Base-by-base conservation (phyloP, 306 rosid genomes). In the Castanea crenata region DNA sequence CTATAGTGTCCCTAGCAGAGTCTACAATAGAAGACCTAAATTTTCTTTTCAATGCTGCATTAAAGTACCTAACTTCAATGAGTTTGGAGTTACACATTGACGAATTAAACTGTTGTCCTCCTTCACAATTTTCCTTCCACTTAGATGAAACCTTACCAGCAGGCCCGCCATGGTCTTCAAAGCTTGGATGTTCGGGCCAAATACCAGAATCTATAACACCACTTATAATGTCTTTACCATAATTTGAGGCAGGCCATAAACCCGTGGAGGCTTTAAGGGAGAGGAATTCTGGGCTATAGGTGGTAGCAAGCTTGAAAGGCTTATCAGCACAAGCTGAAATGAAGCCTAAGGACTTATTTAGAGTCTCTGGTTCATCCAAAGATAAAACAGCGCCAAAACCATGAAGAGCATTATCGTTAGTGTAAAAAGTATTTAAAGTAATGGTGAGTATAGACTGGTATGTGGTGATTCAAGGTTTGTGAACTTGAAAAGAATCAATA, bases 1-100 rank as follows among this genome's bases (percentile, higher is more conserved):
- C 85, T 15, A 0, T 12, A 18, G 49, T n/a, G 81, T 85, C 88
- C 54, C 88, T 73, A 55, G 88, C 61, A 10, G 88, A 85, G 49
- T 86, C 83, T 80, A 82, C 83, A 63, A 69, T 31, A 27, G 46
- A 7, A 7, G 46, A 38, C 46, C 46, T 38, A 1, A 38, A 1
- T 38, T 2, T 38, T 38, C 54, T 49, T 49, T 49, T 49, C 54
- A 49, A 49, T 49, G 15, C 54, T 49, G 54, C 80, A 49, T 49
- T 49, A 3, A 49, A 49, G 16, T 9, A 49, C 14, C 5, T 49
- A 49, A 49, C 16, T 49, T 16, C 54, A 49, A 74, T 68, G 35
- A 80, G 68, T 78, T 75, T 80, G 8, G 19, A 21, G 25, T 62
- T 73, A 2, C 71, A 65, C 20, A 23, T 9, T 7, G 44, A 32